These are phyloP conservation scores for Furcasterigmium furcatum DNA, from an alignment of 2,329 filamentous ascomycete species.

Conservation along the genomic window DNA sequence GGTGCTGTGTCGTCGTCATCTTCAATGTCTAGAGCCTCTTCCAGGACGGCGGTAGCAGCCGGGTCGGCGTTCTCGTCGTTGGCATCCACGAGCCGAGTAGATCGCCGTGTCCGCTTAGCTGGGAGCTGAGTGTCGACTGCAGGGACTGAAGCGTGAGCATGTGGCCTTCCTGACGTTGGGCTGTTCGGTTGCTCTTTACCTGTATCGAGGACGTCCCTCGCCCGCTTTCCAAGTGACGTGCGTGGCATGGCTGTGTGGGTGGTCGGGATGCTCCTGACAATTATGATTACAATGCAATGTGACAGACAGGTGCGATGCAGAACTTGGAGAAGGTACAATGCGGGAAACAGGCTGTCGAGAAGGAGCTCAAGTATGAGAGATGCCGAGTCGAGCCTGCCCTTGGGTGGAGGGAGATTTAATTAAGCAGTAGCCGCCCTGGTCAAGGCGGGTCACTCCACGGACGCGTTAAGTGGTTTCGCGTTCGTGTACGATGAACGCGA, in stretches of 20 bases:
- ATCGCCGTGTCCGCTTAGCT: slow-evolving; percentile 43
- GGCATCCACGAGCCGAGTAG: slow-evolving; percentile 37
- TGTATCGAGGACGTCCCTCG: slow-evolving; percentile 12
- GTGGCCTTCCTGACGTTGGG: neutral
- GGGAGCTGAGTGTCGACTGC: slow-evolving; percentile 22
- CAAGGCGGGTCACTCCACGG: neutral
- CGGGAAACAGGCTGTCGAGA: neutral
- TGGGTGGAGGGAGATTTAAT: neutral
- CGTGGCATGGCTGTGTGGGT: slow-evolving; percentile 13
- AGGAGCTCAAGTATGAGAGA: neutral
- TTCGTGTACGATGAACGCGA: neutral
- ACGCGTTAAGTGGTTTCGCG: slow-evolving; percentile 4
- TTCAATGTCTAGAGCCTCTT: slow-evolving; percentile 40
- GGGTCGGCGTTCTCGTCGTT: slow-evolving; percentile 67
- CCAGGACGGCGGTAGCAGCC: slow-evolving; percentile 30
- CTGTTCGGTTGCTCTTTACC: slow-evolving; percentile 10
- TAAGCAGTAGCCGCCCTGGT: neutral
- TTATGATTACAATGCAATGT: neutral
- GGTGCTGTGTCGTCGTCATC: slow-evolving; percentile 28
- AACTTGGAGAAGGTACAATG: neutral
- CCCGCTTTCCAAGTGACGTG: slow-evolving; percentile 18
- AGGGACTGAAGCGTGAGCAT: neutral
- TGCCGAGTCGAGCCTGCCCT: neutral
- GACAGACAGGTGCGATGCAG: neutral
- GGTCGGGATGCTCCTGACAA: neutral